Evolutionary conservation across 306 rosid genomes (phyloP), one percentile per base, ranked within the genome.

Genomic region (Vigna angularis): DNA sequence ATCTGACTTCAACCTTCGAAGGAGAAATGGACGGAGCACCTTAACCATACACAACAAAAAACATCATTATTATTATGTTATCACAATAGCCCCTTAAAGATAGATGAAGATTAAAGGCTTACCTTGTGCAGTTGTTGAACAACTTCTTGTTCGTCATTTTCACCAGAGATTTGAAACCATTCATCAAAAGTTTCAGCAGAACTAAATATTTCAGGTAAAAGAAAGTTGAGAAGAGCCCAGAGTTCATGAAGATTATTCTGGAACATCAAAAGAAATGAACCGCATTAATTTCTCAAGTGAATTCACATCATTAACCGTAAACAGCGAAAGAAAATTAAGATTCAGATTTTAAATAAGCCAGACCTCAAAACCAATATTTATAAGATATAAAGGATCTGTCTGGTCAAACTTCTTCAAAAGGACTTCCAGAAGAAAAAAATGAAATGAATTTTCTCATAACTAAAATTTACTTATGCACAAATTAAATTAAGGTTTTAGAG

Each of bases 161-260:
- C 99, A 76, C 97, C 99, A 77, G 99, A 95, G 71, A 95, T 95
- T 88, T 95, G 99, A 81, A 95, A 95, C 99, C 99, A 95, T 76
- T 95, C 99, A 70, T 95, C 99, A 88, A 95, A 95, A 68, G 99
- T 93, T 89, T 93, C 99, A 26, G 99, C 88, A 67, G 99, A 95
- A 83, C 99, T 95, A 83, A 95, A 95, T 69, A 95, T 93, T 86
- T 95, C 99, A 1, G 99, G 99, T 83, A 95, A 90, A 84, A 95
- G 99, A 84, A 95, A 95, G 85, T 95, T 95, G 67, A 95, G 93
- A 81, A 95, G 97, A 74, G 99, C 67, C 99, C 99, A 95, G 8
- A 95, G 96, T 70, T 95, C 99, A 69, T 95, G 99, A 58, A 95
- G 99, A 85, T 95, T 95, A 84, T 95, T 95, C 99, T 95, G 88